Evolutionary conservation across 2,329 filamentous ascomycete genomes (phyloP), one percentile per base, ranked within the genome.

Genomic region (Scorias spongiosa): DNA sequence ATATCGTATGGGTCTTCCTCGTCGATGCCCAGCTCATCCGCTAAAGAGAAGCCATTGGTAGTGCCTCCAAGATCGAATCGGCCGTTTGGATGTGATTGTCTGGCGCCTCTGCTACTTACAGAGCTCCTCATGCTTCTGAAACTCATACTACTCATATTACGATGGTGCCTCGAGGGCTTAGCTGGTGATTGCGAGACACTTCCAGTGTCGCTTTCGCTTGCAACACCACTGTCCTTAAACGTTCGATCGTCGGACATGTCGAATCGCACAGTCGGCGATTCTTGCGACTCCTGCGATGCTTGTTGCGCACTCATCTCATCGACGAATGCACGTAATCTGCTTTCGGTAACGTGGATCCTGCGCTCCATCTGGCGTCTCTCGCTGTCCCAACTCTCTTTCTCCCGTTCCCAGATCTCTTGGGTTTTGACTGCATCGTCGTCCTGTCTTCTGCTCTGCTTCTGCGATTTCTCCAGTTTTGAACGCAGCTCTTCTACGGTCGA

Each of bases 1-100:
- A 53, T 68, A 44, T 77, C 74, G 38, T 76, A 71, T 32, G 67
- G 69, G 29, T 88, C 84, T 44, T 89, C 84, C 48, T 84, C 82
- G 45, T 88, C 84, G 48, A 94, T 83, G 48, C 84, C 80, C 44
- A 98, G 72, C 64, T 98, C 91, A 54, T 96, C 88, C 1, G 91
- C 91, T 36, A 98, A 70, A 49, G 82, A 93, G 46, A 86, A 64
- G 1, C 81, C 83, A 53, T 77, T 69, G 46, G 73, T 74, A 41
- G 68, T 67, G 70, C 71, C 80, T 72, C 61, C 81, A 70, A 67
- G 66, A n/a, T 60, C 57, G 10, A 44, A 46, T 32, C 51, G 47
- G 5, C 52, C 15, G 32, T 36, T 36, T 9, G 32, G 15, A 12
- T 15, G 32, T 15, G 32, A 36, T 15, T 36, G 32, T 15, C 55